Conservation (phyloP, 2,329 filamentous ascomycete genomes). For the Clonostachys solani region DNA sequence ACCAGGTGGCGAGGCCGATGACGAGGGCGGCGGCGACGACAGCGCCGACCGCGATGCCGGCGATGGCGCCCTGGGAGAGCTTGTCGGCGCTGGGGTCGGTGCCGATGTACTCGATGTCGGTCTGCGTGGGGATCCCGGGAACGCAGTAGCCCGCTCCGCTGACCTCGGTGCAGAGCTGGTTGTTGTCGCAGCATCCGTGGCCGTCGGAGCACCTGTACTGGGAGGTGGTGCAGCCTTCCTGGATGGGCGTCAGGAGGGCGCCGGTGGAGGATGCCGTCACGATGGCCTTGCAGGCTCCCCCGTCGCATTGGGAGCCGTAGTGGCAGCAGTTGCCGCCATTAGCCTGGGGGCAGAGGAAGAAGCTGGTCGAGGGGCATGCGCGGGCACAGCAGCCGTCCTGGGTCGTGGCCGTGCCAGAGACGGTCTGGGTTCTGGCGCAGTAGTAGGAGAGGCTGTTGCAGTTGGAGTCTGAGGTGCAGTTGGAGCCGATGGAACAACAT, state of each 20-base stretch:
- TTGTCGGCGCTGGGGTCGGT: slow-evolving; percentile 7
- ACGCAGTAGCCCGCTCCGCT: slow-evolving; percentile 32
- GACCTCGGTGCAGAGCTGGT: slow-evolving; percentile 34
- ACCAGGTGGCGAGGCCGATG: slow-evolving; percentile 38
- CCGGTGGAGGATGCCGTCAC: slow-evolving; percentile 9
- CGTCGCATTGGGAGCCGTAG: slow-evolving; percentile 36
- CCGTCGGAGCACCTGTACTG: slow-evolving; percentile 39
- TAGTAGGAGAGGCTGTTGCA: slow-evolving; percentile 22
- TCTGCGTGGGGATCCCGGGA: slow-evolving; percentile 21
- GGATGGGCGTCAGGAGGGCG: slow-evolving; percentile 24
- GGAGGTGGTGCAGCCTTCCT: slow-evolving; percentile 36
- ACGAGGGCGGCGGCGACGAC: slow-evolving; percentile 35
- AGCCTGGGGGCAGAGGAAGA: slow-evolving; percentile 35
- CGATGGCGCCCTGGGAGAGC: slow-evolving; percentile 46
- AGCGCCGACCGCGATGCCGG: slow-evolving; percentile 52
- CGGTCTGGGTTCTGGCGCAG: slow-evolving; percentile 21
- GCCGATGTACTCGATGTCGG: slow-evolving; percentile 20
- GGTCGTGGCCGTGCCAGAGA: slow-evolving; percentile 16
- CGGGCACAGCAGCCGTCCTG: slow-evolving; percentile 31
- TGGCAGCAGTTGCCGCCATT: slow-evolving; percentile 46
- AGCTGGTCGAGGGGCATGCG: slow-evolving; percentile 30
- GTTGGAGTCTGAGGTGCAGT: slow-evolving; percentile 29
- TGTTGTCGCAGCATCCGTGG: slow-evolving; percentile 44
- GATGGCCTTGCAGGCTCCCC: slow-evolving; percentile 26
- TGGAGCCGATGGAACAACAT: slow-evolving; percentile 37